A percentile compares a stretch with the other conserved stretches of the same genome.
These are phyloP conservation scores for Setaria viridis DNA, from an alignment of 202 grass and related monocot genomes.

Conservation along the genomic window DNA sequence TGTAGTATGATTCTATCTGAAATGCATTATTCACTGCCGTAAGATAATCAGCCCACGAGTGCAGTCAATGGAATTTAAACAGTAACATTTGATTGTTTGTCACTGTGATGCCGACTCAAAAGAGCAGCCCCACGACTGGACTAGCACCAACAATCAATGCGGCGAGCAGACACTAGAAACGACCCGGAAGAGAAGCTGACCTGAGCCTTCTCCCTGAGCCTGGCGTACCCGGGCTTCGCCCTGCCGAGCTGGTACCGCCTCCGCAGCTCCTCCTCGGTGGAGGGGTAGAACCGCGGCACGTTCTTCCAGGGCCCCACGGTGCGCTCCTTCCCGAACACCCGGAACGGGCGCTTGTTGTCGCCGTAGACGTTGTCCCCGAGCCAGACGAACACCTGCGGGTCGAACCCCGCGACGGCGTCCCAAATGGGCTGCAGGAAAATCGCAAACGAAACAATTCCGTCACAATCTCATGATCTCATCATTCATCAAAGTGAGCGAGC, in stretches of 20 bases:
- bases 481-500: not conserved
- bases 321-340: constrained; percentile 65
- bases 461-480: not conserved
- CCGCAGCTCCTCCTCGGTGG: constrained; percentile 73
- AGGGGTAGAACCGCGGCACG: constrained; percentile 76
- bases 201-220: constrained; percentile 67
- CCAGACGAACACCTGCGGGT: constrained; percentile 89
- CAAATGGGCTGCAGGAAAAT: constrained; percentile 71
- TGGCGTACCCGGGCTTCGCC: constrained; percentile 70
- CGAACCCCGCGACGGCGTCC: constrained; percentile 69
- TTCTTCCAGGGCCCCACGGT: constrained; percentile 91
- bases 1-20: not conserved
- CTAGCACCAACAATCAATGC: not conserved
- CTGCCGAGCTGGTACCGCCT: constrained; percentile 72
- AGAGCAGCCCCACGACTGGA: not conserved
- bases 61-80: not conserved
- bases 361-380: constrained; percentile 97
- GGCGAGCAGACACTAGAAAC: not conserved
- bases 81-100: not conserved
- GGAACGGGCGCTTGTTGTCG: constrained; percentile 77
- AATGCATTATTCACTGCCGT: not conserved
- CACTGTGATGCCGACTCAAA: not conserved
- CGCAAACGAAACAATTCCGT: not conserved
- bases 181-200: constrained; percentile 34
- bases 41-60: constrained; percentile 6